A percentile compares a stretch with the other conserved stretches of the same genome.
Evolutionary conservation across 2,329 filamentous ascomycete genomes (phyloP).

Genomic region (Tolypocladium paradoxum): DNA sequence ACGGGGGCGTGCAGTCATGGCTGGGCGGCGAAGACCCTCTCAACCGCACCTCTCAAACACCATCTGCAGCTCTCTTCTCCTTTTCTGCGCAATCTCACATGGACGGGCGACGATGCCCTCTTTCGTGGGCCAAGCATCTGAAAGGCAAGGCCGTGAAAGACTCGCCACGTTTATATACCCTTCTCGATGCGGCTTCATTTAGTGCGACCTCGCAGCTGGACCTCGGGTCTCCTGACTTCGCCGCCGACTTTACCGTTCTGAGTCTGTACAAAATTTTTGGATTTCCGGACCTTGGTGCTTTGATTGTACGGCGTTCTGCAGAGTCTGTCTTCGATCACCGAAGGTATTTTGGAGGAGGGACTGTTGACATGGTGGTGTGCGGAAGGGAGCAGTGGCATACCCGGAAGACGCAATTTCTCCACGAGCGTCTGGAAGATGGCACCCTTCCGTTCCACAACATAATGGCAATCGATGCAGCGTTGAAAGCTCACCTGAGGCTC

Average conservation of each 20-base stretch:
- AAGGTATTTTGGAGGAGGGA: conserved; percentile 87
- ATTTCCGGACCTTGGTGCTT: conserved; percentile 78
- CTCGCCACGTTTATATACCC: conserved; percentile 41
- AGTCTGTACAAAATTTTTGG: conserved; percentile 99
- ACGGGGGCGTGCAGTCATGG: conserved; percentile 56
- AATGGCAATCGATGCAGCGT: conserved; percentile 65
- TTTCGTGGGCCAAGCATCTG: conserved; percentile 52
- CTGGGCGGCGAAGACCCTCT: conserved; percentile 30
- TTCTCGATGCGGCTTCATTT: conserved; percentile 77
- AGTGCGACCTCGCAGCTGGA: conserved; percentile 69
- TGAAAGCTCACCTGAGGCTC: conserved; percentile 56
- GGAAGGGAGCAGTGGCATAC: conserved; percentile 76
- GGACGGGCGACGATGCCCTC: conserved; percentile 66
- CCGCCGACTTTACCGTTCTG: conserved; percentile 76
- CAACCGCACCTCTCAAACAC: conserved; percentile 8
- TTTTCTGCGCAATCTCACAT: conserved; percentile 92
- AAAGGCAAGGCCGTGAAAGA: conserved; percentile 17
- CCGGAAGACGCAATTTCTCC: conserved; percentile 58
- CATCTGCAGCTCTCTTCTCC: conserved; percentile 47
- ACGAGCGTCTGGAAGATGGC: conserved; percentile 81
- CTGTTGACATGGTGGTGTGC: conserved; percentile 79
- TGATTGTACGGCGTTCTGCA: conserved; percentile 69
- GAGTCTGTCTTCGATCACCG: conserved; percentile 52
- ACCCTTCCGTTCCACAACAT: conserved; percentile 88
- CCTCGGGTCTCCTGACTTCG: conserved; percentile 45